Base-by-base conservation (phyloP, 2,329 filamentous ascomycete genomes). In the Claviceps africana region DNA sequence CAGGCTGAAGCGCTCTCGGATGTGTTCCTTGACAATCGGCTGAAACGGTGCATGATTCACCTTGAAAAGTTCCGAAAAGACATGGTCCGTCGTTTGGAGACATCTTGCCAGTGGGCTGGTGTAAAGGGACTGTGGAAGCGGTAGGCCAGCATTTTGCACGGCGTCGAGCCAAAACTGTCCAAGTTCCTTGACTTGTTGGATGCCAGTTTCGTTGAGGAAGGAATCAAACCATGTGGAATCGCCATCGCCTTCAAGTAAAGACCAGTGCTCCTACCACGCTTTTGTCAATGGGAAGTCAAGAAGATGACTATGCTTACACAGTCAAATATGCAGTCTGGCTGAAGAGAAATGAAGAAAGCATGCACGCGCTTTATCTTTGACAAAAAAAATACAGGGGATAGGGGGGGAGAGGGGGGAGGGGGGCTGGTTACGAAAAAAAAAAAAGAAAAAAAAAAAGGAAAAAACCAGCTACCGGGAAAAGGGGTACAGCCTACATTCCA, bases 71-170 rank as follows among this genome's bases (percentile, higher is more conserved):
- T 68, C 68, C 0, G 61, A 58, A 58, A 77, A 82, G 6, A 75
- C 74, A 2, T 77, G 62, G 28, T 68, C 65, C 1, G 75, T 75
- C 5, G 80, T 84, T 54, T 77, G 71, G 4, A 82, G 68, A 56
- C 79, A 82, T 21, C 81, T 73, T 31, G 72, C 72, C 33, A 83
- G 65, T 0, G 81, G 80, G 52, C 74, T 79, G 3, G 74, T 74
- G 65, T 81, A 82, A 59, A 78, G 77, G 0, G 63, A 66, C 35
- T 75, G 60, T 0, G 81, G 79, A 2, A 76, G 60, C 1, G 77
- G 74, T 48, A 81, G 73, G n/a, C 69, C 70, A 48, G 72, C 63
- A 8, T 66, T 54, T 4, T 61, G 53, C 4, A 78, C 62, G 52
- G 75, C 66, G 11, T 67, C 59, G 21, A 64, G 60, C 73, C 79